Evolutionary conservation across 2,329 filamentous ascomycete genomes (phyloP).

Genomic region (Sporothrix globosa): DNA sequence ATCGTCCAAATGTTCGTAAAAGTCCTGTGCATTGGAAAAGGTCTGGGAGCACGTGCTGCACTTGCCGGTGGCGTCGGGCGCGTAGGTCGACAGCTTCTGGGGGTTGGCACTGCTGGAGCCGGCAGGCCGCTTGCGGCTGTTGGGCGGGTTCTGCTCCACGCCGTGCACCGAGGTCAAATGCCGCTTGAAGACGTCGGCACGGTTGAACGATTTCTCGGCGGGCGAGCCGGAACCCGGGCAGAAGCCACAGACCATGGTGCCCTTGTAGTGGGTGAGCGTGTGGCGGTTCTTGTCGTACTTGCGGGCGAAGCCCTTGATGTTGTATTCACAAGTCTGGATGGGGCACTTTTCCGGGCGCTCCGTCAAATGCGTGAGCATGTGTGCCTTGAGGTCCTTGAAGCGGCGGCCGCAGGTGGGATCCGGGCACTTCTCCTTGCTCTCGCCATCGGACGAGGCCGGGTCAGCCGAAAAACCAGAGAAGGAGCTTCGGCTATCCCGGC

Average conservation of each 20-base stretch:
- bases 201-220: conserved; percentile 93
- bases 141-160: conserved; percentile 90
- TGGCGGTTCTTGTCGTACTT: conserved; percentile 98
- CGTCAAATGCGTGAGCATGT: conserved; percentile 91
- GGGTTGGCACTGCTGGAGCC: conserved; percentile 46
- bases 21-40: conserved; percentile 92
- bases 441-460: conserved; percentile 61
- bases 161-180: conserved; percentile 88
- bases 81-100: conserved; percentile 72
- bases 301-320: conserved; percentile 86
- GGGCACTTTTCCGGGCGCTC: conserved; percentile 94
- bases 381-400: conserved; percentile 90
- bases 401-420: conserved; percentile 81
- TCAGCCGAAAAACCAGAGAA: conserved; percentile 60
- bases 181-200: conserved; percentile 93
- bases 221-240: conserved; percentile 86
- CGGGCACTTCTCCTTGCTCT: conserved; percentile 73
- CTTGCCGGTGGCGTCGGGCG: conserved; percentile 82
- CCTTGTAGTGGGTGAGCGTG: conserved; percentile 93
- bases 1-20: conserved; percentile 93
- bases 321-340: conserved; percentile 88
- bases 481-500: conserved; percentile 66
- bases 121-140: conserved; percentile 70
- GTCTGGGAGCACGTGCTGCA: conserved; percentile 92
- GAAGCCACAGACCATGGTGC: conserved; percentile 95